phyloP scores from a whole-genome alignment of 495 filamentous ascomycete genomes.

The Penicillium manginii region DNA sequence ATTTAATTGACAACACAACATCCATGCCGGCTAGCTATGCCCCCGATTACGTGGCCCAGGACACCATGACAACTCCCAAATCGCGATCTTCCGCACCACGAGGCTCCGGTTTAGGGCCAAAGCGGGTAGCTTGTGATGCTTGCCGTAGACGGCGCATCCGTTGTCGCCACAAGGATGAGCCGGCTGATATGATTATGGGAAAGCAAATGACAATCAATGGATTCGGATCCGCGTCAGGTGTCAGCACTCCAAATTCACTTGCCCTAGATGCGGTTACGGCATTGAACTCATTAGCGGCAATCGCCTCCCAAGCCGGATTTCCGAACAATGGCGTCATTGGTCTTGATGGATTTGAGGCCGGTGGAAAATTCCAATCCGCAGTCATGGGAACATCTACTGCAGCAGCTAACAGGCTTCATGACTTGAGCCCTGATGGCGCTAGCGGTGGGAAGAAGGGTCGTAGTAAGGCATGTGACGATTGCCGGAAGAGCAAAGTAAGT shows the following conservation, averaged over 20 bases:
- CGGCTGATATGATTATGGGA: constrained; percentile 32
- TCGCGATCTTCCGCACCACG: constrained; percentile 36
- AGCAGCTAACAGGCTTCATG: constrained; percentile 32
- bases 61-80: constrained; percentile 34
- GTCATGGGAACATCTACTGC: constrained; percentile 36
- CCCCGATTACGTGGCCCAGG: constrained; percentile 27
- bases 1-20: constrained; percentile 27
- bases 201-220: constrained; percentile 35
- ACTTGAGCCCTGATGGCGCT: constrained; percentile 41
- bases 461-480: constrained; percentile 67
- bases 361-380: constrained; percentile 31
- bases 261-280: constrained; percentile 52
- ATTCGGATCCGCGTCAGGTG: constrained; percentile 34
- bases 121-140: constrained; percentile 57
- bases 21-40: constrained; percentile 22
- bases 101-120: constrained; percentile 51
- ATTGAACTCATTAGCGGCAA: constrained; percentile 48
- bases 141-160: constrained; percentile 57
- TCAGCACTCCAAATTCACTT: constrained; percentile 39
- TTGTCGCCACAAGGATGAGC: constrained; percentile 58
- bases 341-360: constrained; percentile 35
- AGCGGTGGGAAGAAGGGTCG: constrained; percentile 54
- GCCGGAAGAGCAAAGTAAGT: constrained; percentile 68
- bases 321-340: constrained; percentile 30
- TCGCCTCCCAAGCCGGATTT: constrained; percentile 45